phyloP scores from a whole-genome alignment of 176 grass and related monocot species.

The Oryza officinalis region DNA sequence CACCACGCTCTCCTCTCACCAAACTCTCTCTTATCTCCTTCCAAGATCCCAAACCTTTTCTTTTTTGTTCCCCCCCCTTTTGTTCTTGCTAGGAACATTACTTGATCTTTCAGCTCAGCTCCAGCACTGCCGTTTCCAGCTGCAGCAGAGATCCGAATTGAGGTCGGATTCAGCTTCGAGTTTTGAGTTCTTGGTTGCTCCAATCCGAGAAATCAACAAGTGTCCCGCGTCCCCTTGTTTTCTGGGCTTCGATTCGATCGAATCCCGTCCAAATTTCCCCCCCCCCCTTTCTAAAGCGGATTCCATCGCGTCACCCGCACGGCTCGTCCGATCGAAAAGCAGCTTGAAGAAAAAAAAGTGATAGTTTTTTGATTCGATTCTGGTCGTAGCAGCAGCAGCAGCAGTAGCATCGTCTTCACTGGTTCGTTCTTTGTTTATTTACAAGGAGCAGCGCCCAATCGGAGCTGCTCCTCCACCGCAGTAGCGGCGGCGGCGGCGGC shows the following conservation, averaged over 20 bases:
- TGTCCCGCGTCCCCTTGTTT: slow-evolving; percentile 38
- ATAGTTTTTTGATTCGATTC: slow-evolving; percentile 37
- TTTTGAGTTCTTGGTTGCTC: neutral
- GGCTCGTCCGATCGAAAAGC: slow-evolving; percentile 31
- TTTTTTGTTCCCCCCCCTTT: neutral
- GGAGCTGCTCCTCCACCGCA: slow-evolving; percentile 3
- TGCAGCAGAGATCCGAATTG: slow-evolving; percentile 11
- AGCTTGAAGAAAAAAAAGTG: slow-evolving; percentile 23
- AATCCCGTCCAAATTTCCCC: slow-evolving; percentile 52
- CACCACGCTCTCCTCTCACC: slow-evolving; percentile 50
- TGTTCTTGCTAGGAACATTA: slow-evolving; percentile 44
- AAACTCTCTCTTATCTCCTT: slow-evolving; percentile 62
- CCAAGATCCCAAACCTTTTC: slow-evolving; percentile 50
- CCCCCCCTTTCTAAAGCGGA: slow-evolving; percentile 46
- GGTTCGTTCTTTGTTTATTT: slow-evolving; percentile 42
- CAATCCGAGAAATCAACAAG: slow-evolving; percentile 47
- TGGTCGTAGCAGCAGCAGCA: slow-evolving; percentile 33
- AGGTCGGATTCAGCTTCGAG: neutral
- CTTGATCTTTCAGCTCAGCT: slow-evolving; percentile 48
- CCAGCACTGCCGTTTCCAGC: slow-evolving; percentile 35
- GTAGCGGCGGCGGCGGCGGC: neutral
- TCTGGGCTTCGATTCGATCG: slow-evolving; percentile 60
- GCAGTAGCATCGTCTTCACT: slow-evolving; percentile 33
- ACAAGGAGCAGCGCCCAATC: slow-evolving; percentile 40
- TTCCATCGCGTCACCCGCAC: slow-evolving; percentile 69